Conservation (phyloP, 129 eudicot species). For the Flaveria bidentis region DNA sequence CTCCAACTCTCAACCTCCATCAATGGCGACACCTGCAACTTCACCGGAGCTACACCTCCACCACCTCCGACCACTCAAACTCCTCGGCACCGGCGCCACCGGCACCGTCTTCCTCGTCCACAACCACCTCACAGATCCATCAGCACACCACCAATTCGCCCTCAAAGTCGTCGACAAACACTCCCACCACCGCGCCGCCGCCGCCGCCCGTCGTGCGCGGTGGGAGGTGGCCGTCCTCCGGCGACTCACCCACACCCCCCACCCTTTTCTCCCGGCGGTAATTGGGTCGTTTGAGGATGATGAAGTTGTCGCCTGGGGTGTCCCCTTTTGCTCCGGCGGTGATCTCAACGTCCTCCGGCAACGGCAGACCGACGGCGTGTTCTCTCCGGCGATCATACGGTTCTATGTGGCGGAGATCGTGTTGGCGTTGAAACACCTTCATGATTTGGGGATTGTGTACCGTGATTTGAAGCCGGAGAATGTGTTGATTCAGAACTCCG, state of each 20-base stretch:
- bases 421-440: conserved; percentile 70
- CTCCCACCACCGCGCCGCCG: conserved; percentile 26
- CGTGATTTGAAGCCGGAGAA: conserved; percentile 90
- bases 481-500: conserved; percentile 61
- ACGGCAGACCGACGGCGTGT: conserved; percentile 62
- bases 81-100: conserved; percentile 86
- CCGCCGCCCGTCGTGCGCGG: conserved; percentile 83
- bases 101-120: conserved; percentile 87
- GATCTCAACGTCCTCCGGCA: conserved; percentile 73
- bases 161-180: conserved; percentile 84
- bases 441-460: conserved; percentile 65
- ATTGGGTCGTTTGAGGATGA: conserved; percentile 54
- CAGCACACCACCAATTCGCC: conserved; percentile 54
- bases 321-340: conserved; percentile 82
- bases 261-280: conserved; percentile 73
- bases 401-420: conserved; percentile 77
- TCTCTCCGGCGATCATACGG: conserved; percentile 60
- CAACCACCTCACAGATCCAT: conserved; percentile 45
- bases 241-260: conserved; percentile 29
- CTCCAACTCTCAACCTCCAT: not conserved
- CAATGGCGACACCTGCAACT: conserved; percentile 33
- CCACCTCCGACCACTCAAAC: conserved; percentile 52
- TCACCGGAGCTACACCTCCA: conserved; percentile 48
- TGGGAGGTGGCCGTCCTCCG: conserved; percentile 76
- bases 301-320: conserved; percentile 64